A percentile compares a stretch with the other conserved stretches of the same genome.
These are phyloP conservation scores for Rhododendron simsii DNA, from an alignment of 148 eudicot species.

Conservation along the genomic window DNA sequence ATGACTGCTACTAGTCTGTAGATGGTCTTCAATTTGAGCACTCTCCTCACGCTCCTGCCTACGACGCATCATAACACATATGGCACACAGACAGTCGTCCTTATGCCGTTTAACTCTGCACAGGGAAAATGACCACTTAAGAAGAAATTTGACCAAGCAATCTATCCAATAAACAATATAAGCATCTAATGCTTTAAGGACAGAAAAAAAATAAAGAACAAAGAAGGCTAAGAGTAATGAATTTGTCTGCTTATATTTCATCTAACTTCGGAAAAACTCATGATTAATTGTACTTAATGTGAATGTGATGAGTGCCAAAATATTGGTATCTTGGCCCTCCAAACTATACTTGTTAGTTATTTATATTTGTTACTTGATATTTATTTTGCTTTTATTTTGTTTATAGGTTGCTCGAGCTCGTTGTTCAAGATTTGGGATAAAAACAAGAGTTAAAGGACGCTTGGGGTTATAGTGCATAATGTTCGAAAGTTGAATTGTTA, in stretches of 20 bases:
- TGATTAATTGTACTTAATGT: not conserved
- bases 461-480: no score
- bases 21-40: conserved; percentile 39
- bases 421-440: no score
- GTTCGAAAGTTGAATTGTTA: no score
- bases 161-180: not conserved
- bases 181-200: not conserved
- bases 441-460: no score
- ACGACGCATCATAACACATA: conserved; percentile 94
- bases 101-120: conserved; percentile 83
- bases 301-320: not conserved
- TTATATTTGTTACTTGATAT: no score
- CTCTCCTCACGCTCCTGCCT: conserved; percentile 79
- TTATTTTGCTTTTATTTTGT: no score
- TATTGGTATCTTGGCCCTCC: no score
- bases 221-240: not conserved
- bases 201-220: not conserved
- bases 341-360: no score
- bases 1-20: conserved; percentile 29
- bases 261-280: not conserved
- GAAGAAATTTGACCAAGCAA: not conserved
- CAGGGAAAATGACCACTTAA: not conserved
- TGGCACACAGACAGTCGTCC: conserved; percentile 95
- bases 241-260: not conserved
- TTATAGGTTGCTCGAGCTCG: no score